phyloP scores from a whole-genome alignment of 345 rosid species.

The Sonneratia alba region DNA sequence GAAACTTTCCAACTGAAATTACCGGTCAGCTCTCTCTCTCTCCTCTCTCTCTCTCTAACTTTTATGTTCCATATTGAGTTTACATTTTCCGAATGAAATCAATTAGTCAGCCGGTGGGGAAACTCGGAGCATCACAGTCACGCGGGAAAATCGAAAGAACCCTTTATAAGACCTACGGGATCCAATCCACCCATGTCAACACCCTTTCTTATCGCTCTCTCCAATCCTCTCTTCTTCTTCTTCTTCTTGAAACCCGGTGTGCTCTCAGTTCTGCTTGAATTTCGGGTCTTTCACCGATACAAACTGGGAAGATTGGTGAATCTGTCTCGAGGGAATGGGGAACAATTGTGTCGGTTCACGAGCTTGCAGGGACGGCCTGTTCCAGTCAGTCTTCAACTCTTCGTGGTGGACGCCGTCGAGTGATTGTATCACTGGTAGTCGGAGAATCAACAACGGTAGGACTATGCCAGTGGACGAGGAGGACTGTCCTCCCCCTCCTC shows the following conservation, averaged over 20 bases:
- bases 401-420: slow-evolving; percentile 21
- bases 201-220: not conserved
- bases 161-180: not conserved
- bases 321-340: slow-evolving; percentile 40
- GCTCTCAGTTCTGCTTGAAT: not conserved
- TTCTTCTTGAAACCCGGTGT: not conserved
- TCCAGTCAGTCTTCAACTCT: slow-evolving; percentile 22
- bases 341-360: slow-evolving; percentile 52
- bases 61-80: not conserved
- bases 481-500: slow-evolving; percentile 11
- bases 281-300: not conserved
- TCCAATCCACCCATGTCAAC: not conserved
- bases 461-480: slow-evolving; percentile 8
- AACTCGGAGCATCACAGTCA: not conserved
- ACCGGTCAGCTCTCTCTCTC: not conserved
- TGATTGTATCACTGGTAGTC: slow-evolving; percentile 5
- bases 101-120: not conserved
- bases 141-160: not conserved
- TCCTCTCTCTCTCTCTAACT: too few species aligned
- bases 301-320: not conserved
- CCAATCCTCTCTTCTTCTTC: not conserved
- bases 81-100: not conserved
- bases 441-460: not conserved
- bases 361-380: slow-evolving; percentile 17
- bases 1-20: slow-evolving; percentile 1